Base-by-base conservation (phyloP, 441 rosid genomes). In the Corymbia calophylla region DNA sequence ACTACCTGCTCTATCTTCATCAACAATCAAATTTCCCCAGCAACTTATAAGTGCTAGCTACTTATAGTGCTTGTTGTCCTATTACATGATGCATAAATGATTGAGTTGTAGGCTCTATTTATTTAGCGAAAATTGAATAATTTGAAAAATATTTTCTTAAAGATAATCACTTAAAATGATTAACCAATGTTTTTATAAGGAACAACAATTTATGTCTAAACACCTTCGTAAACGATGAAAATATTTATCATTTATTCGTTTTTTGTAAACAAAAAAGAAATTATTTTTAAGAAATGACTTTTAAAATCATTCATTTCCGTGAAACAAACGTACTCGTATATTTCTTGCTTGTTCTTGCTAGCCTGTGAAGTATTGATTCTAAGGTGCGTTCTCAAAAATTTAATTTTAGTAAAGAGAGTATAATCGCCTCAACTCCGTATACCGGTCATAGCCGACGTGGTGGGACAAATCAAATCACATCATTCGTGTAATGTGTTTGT, bases 81-180 rank as follows among this genome's bases (percentile, higher is more conserved):
- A 14, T 7, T n/a, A 4, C 0, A 0, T 15, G 11, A 31, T 9
- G 14, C 80, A 68, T 70, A 18, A 32, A 21, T 10, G 25, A 19
- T 19, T 35, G 15, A 35, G 14, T 0, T 32, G 0, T 0, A 2
- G 0, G 14, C 1, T 19, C 0, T 5, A 0, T 9, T 35, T 9
- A 18, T 32, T 9, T 70, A 2, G 11, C 11, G 1, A 12, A 70
- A 19, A 35, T 9, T 35, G 1, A 70, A 68, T 2, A 2, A 32
- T 18, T 32, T 10, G 6, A 32, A 32, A 68, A 10, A 31, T 55
- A 66, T 8, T 15, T n/a, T 0, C 4, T 18, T 66, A 15, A 16
- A 31, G 31, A 16, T 8, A 66, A 0, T 4, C 2, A 0, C 32
- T 31, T 8, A 6, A 66, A 31, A 66, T 66, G 8, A 31, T 2